Conservation (phyloP, 768 basidiomycete genomes). For the Termitomyces sp. region DNA sequence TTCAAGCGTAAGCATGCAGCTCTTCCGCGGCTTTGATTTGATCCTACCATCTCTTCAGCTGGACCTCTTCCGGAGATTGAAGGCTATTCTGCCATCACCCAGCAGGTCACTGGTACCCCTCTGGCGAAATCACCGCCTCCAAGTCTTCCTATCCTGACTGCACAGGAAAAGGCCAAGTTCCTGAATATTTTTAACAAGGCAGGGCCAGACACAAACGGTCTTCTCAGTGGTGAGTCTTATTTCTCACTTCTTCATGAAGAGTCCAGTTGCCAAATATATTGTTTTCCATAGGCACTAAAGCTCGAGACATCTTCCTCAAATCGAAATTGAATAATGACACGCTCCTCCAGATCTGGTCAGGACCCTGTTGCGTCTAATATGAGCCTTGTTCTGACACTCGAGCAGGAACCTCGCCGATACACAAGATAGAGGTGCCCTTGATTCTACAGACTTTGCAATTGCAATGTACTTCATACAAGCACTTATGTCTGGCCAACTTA, state of each 20-base stretch:
- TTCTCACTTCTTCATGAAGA: neutral
- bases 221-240: constrained; percentile 66
- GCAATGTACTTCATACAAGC: constrained; percentile 96
- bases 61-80: constrained; percentile 83
- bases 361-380: neutral
- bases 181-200: constrained; percentile 69
- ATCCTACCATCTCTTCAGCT: constrained; percentile 43
- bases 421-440: constrained; percentile 84
- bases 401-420: constrained; percentile 92
- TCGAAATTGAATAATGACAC: constrained; percentile 85
- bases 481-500: constrained; percentile 76
- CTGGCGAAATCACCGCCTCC: constrained; percentile 62
- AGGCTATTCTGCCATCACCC: constrained; percentile 53
- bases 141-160: constrained; percentile 63
- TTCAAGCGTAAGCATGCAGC: constrained; percentile 59
- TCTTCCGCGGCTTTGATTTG: constrained; percentile 2
- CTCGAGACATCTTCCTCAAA: constrained; percentile 87
- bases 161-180: constrained; percentile 85
- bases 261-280: neutral
- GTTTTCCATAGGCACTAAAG: constrained; percentile 66
- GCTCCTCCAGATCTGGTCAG: constrained; percentile 90
- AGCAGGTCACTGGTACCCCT: constrained; percentile 59
- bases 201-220: constrained; percentile 63
- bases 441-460: constrained; percentile 88
- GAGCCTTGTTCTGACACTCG: constrained; percentile 3